phyloP scores from a whole-genome alignment of 169 alveolate genomes.

The Plasmodium vivax region DNA sequence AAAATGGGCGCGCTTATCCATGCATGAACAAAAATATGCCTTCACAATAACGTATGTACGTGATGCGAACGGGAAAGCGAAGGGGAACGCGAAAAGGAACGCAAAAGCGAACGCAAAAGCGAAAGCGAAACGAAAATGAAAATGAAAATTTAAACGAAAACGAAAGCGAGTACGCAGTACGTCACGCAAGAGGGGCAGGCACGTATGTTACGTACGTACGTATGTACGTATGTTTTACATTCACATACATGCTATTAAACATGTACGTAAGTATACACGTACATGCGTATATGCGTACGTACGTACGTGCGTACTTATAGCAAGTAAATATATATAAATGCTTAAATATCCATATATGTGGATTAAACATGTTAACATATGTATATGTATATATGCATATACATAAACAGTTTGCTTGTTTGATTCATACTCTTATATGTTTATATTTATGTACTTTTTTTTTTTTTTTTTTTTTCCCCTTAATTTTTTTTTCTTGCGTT shows the following conservation, averaged over 20 bases:
- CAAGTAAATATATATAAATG: background rate
- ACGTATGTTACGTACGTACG: background rate
- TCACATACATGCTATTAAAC: background rate
- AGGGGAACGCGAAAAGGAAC: too few relatives aligned
- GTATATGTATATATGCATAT: background rate
- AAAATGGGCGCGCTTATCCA: background rate
- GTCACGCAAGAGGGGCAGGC: background rate
- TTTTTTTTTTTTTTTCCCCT: background rate
- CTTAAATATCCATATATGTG: background rate
- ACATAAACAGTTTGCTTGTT: background rate
- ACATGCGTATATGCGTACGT: background rate
- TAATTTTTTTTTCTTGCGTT: too few relatives aligned
- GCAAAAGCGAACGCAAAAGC: too few relatives aligned
- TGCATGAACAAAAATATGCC: background rate
- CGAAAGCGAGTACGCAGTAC: background rate
- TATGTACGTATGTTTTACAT: conserved; percentile 12
- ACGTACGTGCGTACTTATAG: background rate
- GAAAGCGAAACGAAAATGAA: background rate
- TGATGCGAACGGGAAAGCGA: too few relatives aligned
- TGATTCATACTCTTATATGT: background rate
- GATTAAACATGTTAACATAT: background rate
- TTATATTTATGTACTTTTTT: background rate
- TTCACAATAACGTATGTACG: background rate
- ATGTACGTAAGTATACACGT: conserved; percentile 9
- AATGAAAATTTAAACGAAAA: background rate